Base-by-base conservation (phyloP, 176 grass and related monocot species). In the Triticum dicoccoides region DNA sequence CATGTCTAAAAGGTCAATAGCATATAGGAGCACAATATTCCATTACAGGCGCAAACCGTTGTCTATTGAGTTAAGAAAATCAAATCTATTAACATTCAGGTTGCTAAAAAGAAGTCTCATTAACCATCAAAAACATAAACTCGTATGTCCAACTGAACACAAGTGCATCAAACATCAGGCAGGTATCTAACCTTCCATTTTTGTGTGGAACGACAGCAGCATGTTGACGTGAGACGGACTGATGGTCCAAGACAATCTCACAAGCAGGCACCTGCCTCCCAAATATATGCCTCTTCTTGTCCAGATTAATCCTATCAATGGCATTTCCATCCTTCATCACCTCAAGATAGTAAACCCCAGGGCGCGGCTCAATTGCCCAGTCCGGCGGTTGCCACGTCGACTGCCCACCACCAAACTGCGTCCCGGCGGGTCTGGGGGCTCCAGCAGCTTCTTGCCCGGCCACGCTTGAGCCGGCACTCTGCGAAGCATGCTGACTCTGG, bases 191-290 rank as follows among this genome's bases (percentile, higher is more conserved):
- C 97, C 97, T 92, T 91, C 97, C 97, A 67, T 98, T 98, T 76
- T 80, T 96, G 92, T 98, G 94, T 25, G 97, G 94, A 89, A 98
- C 78, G 44, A 98, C 90, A 13, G 92, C 94, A 64, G 97, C 97
- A 78, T 98, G 97, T 72, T 98, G 97, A 33, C 97, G 92, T 14
- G 97, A 98, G 34, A 98, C 97, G 13, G 97, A 98, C 58, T 96
- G 97, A 84, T 98, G 97, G 67, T 98, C 97, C 87, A 98, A 80
- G 9, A 98, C 97, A 25, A 91, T 92, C 90, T 98, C 97, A 20
- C 97, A 98, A 49, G 85, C 86, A 9, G 92, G 97, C 10, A 91
- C 56, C 81, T 96, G 97, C 89, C 97, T 95, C 73, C 97, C 97
- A 78, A 98, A 98, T 23, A 98, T 91, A 92, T 96, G 93, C 42